Evolutionary conservation across 2,329 filamentous ascomycete species (phyloP), one percentile per base, ranked within the genome.

Genomic region (Aspergillus arachidicola): DNA sequence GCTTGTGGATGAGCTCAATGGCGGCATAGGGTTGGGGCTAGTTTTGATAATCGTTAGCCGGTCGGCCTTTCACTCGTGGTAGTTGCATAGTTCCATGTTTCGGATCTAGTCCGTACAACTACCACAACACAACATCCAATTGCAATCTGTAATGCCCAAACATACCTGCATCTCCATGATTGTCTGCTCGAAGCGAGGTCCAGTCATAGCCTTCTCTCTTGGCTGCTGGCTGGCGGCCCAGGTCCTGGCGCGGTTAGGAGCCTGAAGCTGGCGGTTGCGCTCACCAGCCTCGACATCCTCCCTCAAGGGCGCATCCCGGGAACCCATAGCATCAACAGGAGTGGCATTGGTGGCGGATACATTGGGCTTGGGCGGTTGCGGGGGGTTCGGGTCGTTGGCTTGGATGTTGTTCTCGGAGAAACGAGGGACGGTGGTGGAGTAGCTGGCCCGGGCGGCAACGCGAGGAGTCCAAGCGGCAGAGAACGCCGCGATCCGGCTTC

Each of bases 161-260:
- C 87, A 70, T 84, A 97, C 94, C 91, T 99, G 95, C 70, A 90
- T 82, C 72, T 90, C 88, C 82, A 98, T 94, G 74, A 96, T 92
- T 38, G 93, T 98, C 87, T 98, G 94, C 85, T 99, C 95, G 75
- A 99, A 99, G 71, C 94, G 86, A 68, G 95, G 95, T 48, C 95
- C 95, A 48, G 89, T 88, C 94, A 99, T 99, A 59, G 93, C 95
- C 79, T 88, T 81, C 59, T 87, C 86, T 73, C 94, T 86, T 45
- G 93, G 88, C 79, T 88, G 87, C 85, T 99, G 95, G 82, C 88
- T 96, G 75, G 87, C 83, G 65, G 92, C 93, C 95, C 95, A 99
- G 64, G 92, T 86, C 6, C 81, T 87, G 64, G 84, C 81, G 66
- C 93, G 88, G 84, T 99, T 99, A 26, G 95, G 95, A 36, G 94